A percentile compares a stretch with the other conserved stretches of the same genome.
Evolutionary conservation across 2,329 filamentous ascomycete species (phyloP).

Genomic region (Pseudocercospora crystallina): DNA sequence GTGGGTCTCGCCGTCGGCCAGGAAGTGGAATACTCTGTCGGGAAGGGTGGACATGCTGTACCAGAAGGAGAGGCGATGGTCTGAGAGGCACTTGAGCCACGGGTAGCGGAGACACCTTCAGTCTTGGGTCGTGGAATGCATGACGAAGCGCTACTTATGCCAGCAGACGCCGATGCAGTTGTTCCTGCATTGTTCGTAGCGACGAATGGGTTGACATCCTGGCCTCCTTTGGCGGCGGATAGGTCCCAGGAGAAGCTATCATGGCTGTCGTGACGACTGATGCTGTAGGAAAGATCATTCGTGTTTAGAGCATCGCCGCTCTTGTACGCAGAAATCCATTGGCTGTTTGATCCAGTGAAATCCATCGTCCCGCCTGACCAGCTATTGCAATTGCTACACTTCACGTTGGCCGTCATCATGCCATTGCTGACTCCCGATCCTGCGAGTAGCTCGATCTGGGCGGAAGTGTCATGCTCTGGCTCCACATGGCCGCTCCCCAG

Average conservation of each 20-base stretch:
- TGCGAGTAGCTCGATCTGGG: slow-evolving; percentile 51
- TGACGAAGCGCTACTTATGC: not conserved
- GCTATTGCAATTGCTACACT: slow-evolving; percentile 53
- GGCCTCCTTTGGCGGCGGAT: slow-evolving; percentile 51
- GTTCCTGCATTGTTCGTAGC: not conserved
- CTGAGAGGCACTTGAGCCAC: slow-evolving; percentile 1
- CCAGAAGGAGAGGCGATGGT: slow-evolving; percentile 18
- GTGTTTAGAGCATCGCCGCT: slow-evolving; percentile 50
- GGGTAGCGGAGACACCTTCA: not conserved
- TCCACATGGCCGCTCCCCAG: slow-evolving; percentile 44
- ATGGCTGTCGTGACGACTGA: slow-evolving; percentile 48
- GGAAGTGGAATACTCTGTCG: slow-evolving; percentile 13
- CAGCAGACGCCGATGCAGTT: slow-evolving; percentile 6
- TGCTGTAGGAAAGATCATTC: slow-evolving; percentile 43
- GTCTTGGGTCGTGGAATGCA: slow-evolving; percentile 1
- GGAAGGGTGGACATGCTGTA: slow-evolving; percentile 20
- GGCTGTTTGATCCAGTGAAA: slow-evolving; percentile 43
- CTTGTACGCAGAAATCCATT: slow-evolving; percentile 54
- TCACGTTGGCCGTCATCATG: slow-evolving; percentile 57
- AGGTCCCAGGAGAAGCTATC: slow-evolving; percentile 49
- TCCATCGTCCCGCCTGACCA: slow-evolving; percentile 56
- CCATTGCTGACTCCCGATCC: slow-evolving; percentile 55
- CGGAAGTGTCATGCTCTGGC: slow-evolving; percentile 44
- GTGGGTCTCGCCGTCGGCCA: slow-evolving; percentile 20
- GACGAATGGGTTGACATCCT: slow-evolving; percentile 46